These are phyloP conservation scores for Margaritispora aquatica DNA, from an alignment of 495 filamentous ascomycete genomes.

Conservation along the genomic window DNA sequence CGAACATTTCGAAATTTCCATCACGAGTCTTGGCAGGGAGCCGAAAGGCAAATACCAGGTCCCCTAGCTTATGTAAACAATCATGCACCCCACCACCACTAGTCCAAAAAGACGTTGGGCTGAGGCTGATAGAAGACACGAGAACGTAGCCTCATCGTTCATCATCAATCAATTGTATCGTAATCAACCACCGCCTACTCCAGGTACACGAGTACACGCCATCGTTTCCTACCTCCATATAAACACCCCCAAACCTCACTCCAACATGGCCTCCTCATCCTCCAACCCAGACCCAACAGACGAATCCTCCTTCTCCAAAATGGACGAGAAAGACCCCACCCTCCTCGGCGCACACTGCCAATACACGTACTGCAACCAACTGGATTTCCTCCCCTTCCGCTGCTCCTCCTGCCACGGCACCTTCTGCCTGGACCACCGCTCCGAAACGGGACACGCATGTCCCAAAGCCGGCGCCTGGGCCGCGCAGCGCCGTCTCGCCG, in stretches of 20 bases:
- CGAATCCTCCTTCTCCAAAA: conserved; percentile 36
- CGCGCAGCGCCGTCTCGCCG: conserved; percentile 53
- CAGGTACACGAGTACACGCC: background rate
- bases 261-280: conserved; percentile 35
- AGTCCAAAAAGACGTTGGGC: background rate
- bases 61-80: too few species aligned
- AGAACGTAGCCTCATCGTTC: background rate
- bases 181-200: background rate
- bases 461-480: conserved; percentile 83
- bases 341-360: conserved; percentile 90
- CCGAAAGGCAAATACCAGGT: background rate
- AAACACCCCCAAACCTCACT: background rate
- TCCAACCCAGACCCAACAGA: conserved; percentile 25
- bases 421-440: conserved; percentile 93
- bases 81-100: background rate
- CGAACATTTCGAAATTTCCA: too few species aligned
- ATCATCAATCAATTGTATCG: too few species aligned
- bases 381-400: conserved; percentile 94
- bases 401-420: conserved; percentile 83
- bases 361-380: conserved; percentile 80
- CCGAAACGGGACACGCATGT: conserved; percentile 78
- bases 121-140: background rate
- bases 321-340: conserved; percentile 57
- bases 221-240: too few species aligned
- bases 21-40: background rate